These are phyloP conservation scores for Penicillium tannophilum DNA, from an alignment of 495 filamentous ascomycete species.

Conservation along the genomic window DNA sequence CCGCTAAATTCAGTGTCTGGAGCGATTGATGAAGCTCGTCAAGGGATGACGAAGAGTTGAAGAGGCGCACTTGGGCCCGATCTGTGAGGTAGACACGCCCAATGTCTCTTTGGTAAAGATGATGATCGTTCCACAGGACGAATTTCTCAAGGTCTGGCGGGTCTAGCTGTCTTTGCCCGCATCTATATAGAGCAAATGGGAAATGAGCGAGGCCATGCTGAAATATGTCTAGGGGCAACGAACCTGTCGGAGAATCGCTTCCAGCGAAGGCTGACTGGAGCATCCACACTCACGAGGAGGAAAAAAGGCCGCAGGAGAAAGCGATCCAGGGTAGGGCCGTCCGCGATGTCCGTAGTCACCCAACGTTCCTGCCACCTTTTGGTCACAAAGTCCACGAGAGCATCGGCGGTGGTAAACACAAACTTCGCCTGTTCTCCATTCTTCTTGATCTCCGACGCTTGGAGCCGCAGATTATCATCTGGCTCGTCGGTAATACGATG, in stretches of 20 bases:
- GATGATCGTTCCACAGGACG: constrained; percentile 69
- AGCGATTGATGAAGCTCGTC: constrained; percentile 69
- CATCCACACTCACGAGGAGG: constrained; percentile 87
- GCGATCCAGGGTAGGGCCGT: constrained; percentile 66
- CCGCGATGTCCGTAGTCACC: constrained; percentile 80
- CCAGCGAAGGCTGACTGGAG: constrained; percentile 82
- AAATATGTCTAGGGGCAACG: constrained; percentile 7
- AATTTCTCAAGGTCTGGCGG: constrained; percentile 75
- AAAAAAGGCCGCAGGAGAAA: constrained; percentile 86
- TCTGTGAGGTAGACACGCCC: constrained; percentile 75
- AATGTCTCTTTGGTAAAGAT: constrained; percentile 67
- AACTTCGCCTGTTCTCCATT: constrained; percentile 27
- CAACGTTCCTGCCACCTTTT: constrained; percentile 78
- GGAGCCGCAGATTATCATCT: constrained; percentile 34
- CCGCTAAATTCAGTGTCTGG: constrained; percentile 67
- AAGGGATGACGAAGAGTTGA: constrained; percentile 79
- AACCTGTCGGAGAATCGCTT: constrained; percentile 65
- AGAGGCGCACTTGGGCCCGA: constrained; percentile 76
- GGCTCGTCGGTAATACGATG: constrained; percentile 28
- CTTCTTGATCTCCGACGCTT: constrained; percentile 28
- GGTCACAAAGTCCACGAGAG: constrained; percentile 81
- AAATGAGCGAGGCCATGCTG: constrained; percentile 7
- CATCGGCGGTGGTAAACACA: constrained; percentile 59
- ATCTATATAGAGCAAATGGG: constrained; percentile 33
- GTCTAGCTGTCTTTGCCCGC: constrained; percentile 40